Conservation (phyloP, 768 basidiomycete genomes). For the Kwoniella pini region DNA sequence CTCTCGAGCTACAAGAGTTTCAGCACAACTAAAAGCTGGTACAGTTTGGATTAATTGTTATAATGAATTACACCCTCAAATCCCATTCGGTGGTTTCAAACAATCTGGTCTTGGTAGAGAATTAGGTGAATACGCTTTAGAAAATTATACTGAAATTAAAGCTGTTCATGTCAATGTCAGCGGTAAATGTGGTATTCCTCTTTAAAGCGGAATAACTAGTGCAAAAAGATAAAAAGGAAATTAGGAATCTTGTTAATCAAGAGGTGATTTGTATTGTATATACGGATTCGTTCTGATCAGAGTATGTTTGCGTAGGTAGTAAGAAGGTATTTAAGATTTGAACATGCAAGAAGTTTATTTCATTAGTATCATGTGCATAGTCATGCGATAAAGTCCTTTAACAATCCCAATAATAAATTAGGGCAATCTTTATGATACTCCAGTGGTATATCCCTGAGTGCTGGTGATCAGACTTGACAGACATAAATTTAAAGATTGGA, state of each 20-base stretch:
- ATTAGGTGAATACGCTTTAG: constrained; percentile 72
- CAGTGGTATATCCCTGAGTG: too few relatives aligned
- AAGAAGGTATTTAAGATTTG: too few relatives aligned
- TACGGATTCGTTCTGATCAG: too few relatives aligned
- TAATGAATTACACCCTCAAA: constrained; percentile 69
- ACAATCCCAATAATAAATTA: too few relatives aligned
- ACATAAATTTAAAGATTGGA: too few relatives aligned
- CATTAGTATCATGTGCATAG: too few relatives aligned
- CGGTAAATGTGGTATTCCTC: constrained; percentile 23
- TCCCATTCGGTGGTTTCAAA: constrained; percentile 87
- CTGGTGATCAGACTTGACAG: too few relatives aligned
- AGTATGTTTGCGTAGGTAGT: neutral
- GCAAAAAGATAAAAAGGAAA: neutral
- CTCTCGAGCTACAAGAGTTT: constrained; percentile 69
- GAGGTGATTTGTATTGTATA: too few relatives aligned
- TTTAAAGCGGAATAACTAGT: neutral
- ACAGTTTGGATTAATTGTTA: constrained; percentile 57
- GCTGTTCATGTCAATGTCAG: constrained; percentile 60
- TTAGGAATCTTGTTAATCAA: neutral
- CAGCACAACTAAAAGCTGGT: constrained; percentile 76
- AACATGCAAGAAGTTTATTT: too few relatives aligned
- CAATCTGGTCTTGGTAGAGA: constrained; percentile 76
- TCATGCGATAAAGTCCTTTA: too few relatives aligned
- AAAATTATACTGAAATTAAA: constrained; percentile 65
- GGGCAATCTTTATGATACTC: too few relatives aligned